Evolutionary conservation across 495 filamentous ascomycete genomes (phyloP), one percentile per base, ranked within the genome.

Genomic region (Friedmanniomyces endolithicus): DNA sequence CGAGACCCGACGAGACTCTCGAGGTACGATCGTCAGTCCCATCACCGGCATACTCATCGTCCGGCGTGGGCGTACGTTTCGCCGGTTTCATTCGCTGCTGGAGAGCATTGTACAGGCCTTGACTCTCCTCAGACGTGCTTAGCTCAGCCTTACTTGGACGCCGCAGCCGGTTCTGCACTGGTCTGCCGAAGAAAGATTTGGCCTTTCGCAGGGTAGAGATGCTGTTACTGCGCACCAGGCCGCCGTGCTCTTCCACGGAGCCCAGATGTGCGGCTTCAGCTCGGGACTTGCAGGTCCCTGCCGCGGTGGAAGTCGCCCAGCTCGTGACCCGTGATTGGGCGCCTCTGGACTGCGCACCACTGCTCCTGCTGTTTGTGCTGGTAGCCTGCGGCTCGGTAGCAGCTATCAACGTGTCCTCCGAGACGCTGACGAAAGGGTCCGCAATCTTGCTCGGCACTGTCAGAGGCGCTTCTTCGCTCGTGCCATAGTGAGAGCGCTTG

Each of bases 101-200:
- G 57, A 90, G 69, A 0, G 86, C 86, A 2, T 82, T 82, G 60
- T 86, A 89, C 31, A 90, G 70, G 27, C 83, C 77, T 23, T 83
- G 76, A 49, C 79, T 81, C 56, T 86, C 75, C 23, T 84, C 70
- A 1, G 70, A 62, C 61, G 7, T 62, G 56, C 17, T 70, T 53
- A 19, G 65, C 23, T 65, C 62, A 71, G 11, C 75, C 79, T 59
- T 41, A 29, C 59, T 62, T 8, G 59, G 14, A 1, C 51, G 43
- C 22, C 52, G 55, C 11, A 62, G 50, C 31, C 35, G 49, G 43
- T 58, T 55, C 41, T 55, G 44, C 19, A 62, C 47, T 37, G 59
- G 46, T 11, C 47, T 41, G 27, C 56, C 51, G 31, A 62, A 58
- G 50, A 62, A 62, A 1, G 59, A 58, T 11, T 19, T 52, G 12